Percentiles rank a stretch among this genome's conserved stretches.
Evolutionary conservation across 148 eudicot species (phyloP).

Genomic region (Nyssa sinensis): DNA sequence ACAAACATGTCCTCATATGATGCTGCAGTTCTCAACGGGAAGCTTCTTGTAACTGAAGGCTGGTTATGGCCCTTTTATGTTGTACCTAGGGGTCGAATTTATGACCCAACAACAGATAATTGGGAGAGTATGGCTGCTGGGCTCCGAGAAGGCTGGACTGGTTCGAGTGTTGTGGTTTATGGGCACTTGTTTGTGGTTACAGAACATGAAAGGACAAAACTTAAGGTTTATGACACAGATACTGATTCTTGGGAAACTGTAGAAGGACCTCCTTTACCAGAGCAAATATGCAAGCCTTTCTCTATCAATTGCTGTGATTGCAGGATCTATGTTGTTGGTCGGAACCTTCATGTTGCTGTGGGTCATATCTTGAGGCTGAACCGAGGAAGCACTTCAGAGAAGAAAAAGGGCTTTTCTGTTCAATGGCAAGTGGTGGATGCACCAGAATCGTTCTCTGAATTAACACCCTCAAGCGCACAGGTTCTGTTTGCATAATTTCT

Average conservation of each 20-base stretch:
- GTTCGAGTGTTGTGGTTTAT: slow-evolving; percentile 78
- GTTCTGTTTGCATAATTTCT: slow-evolving; percentile 65
- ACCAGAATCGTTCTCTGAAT: slow-evolving; percentile 45
- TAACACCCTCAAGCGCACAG: slow-evolving; percentile 85
- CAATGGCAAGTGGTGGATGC: slow-evolving; percentile 74
- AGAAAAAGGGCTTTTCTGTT: slow-evolving; percentile 55
- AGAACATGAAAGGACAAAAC: slow-evolving; percentile 88
- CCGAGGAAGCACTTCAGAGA: slow-evolving; percentile 14
- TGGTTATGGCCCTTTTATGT: slow-evolving; percentile 98
- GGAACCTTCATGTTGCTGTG: slow-evolving; percentile 79
- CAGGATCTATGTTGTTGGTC: slow-evolving; percentile 77
- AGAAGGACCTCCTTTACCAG: slow-evolving; percentile 76
- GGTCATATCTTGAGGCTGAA: slow-evolving; percentile 48
- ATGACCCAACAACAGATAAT: slow-evolving; percentile 64
- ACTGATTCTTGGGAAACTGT: slow-evolving; percentile 80
- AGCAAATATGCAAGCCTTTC: slow-evolving; percentile 92
- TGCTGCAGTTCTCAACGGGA: slow-evolving; percentile 79
- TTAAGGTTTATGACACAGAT: slow-evolving; percentile 71
- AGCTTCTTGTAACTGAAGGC: slow-evolving; percentile 90
- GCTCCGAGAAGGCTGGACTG: slow-evolving; percentile 94
- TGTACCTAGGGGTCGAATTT: slow-evolving; percentile 82
- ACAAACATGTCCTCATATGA: slow-evolving; percentile 85
- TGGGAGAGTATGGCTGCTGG: slow-evolving; percentile 93
- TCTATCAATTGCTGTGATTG: slow-evolving; percentile 55
- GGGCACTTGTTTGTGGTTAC: slow-evolving; percentile 84